Conservation (phyloP, 768 basidiomycete species). For the Tylopilus subfusipes region DNA sequence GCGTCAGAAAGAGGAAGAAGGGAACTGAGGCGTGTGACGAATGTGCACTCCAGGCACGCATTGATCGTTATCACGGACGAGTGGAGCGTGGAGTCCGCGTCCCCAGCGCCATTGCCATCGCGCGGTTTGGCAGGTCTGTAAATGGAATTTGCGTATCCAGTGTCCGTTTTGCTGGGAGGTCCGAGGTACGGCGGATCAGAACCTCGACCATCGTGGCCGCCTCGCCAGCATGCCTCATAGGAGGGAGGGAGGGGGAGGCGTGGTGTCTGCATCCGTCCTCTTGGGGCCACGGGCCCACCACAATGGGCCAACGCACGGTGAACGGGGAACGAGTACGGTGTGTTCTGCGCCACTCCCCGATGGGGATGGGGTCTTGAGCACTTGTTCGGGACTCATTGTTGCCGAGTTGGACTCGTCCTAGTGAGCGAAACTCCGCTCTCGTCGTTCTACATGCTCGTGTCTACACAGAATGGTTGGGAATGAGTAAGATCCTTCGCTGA, state of each 20-base stretch:
- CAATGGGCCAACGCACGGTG: no score
- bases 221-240: neutral
- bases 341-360: no score
- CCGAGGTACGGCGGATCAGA: neutral
- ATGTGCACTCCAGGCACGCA: neutral
- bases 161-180: neutral
- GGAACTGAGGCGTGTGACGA: neutral
- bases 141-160: no score
- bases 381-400: no score
- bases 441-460: no score
- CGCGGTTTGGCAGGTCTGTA: neutral
- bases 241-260: neutral
- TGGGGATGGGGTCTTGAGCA: no score
- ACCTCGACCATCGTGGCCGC: neutral
- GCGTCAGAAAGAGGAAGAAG: neutral
- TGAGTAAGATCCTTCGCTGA: neutral
- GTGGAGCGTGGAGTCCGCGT: conserved; percentile 1
- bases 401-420: neutral
- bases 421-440: no score
- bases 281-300: no score
- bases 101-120: neutral
- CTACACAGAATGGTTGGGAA: no score
- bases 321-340: no score
- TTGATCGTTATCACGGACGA: neutral
- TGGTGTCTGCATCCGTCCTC: no score